Evolutionary conservation across 2,329 filamentous ascomycete genomes (phyloP).

Genomic region (Tolypocladium tropicale): DNA sequence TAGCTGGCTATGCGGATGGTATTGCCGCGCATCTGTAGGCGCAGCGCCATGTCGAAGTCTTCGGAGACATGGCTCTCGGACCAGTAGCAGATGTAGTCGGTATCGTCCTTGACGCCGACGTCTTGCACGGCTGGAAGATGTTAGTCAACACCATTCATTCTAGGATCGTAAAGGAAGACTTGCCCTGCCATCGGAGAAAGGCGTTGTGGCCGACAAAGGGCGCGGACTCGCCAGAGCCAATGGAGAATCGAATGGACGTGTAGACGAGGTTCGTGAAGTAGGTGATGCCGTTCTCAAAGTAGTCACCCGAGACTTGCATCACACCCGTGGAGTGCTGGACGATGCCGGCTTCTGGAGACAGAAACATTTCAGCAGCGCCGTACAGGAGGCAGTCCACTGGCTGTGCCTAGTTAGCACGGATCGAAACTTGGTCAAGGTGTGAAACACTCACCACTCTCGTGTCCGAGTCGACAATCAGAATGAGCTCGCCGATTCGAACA

Average conservation of each 20-base stretch:
- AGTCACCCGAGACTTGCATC: constrained; percentile 64
- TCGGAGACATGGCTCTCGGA: constrained; percentile 68
- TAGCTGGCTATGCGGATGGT: constrained; percentile 60
- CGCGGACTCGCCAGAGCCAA: constrained; percentile 61
- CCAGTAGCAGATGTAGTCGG: constrained; percentile 59
- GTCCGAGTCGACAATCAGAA: constrained; percentile 58
- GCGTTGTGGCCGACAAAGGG: constrained; percentile 74
- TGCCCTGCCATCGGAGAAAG: constrained; percentile 54
- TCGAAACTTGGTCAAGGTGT: neutral
- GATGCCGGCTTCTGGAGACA: constrained; percentile 59
- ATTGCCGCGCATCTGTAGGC: constrained; percentile 59
- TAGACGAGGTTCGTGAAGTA: constrained; percentile 76
- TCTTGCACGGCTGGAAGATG: constrained; percentile 20
- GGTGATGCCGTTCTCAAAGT: constrained; percentile 64
- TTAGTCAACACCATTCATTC: neutral
- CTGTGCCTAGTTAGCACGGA: neutral
- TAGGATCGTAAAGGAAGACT: neutral
- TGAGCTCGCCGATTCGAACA: constrained; percentile 51
- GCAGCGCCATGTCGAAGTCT: constrained; percentile 67
- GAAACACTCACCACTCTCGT: constrained; percentile 40
- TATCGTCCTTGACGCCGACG: constrained; percentile 12
- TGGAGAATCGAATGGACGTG: constrained; percentile 59
- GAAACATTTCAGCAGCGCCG: constrained; percentile 61
- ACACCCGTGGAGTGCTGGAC: constrained; percentile 65
- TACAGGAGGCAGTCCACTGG: constrained; percentile 58